A percentile compares a stretch with the other conserved stretches of the same genome.
phyloP scores from a whole-genome alignment of 2,329 filamentous ascomycete genomes.

The Cordyceps cicadae region DNA sequence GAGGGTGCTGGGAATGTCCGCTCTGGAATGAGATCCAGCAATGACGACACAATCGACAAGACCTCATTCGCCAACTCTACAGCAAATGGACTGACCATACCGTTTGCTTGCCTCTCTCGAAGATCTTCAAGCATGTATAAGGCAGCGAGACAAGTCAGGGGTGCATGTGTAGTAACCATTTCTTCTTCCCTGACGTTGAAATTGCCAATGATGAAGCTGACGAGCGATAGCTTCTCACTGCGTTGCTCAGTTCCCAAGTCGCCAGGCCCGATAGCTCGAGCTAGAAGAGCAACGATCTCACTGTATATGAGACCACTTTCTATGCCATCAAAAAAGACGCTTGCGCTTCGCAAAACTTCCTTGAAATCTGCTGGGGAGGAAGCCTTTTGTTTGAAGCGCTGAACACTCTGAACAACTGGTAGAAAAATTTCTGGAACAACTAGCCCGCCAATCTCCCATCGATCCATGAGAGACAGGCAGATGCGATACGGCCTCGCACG shows the following conservation, averaged over 20 bases:
- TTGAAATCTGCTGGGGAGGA: slow-evolving; percentile 62
- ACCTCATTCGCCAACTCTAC: slow-evolving; percentile 25
- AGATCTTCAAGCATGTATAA: slow-evolving; percentile 58
- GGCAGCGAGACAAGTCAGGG: slow-evolving; percentile 50
- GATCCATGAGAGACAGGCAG: slow-evolving; percentile 92
- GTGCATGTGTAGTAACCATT: slow-evolving; percentile 82
- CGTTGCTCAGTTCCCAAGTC: slow-evolving; percentile 37
- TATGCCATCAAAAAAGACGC: slow-evolving; percentile 93
- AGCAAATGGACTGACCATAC: slow-evolving; percentile 27
- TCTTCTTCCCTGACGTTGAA: slow-evolving; percentile 97
- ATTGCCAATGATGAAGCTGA: slow-evolving; percentile 72
- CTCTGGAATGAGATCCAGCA: slow-evolving; percentile 58
- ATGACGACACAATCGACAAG: slow-evolving; percentile 43
- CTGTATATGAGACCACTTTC: slow-evolving; percentile 91
- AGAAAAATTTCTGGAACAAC: slow-evolving; percentile 85
- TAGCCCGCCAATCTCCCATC: slow-evolving; percentile 90
- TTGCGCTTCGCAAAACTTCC: slow-evolving; percentile 87
- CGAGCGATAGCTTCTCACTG: slow-evolving; percentile 59
- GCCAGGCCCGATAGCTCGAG: slow-evolving; percentile 46
- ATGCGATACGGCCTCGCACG: slow-evolving; percentile 81
- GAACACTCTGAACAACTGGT: slow-evolving; percentile 72
- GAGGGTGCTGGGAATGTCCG: slow-evolving; percentile 44
- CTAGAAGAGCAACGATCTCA: slow-evolving; percentile 64
- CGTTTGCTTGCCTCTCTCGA: slow-evolving; percentile 27
- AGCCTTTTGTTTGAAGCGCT: slow-evolving; percentile 60